These are phyloP conservation scores for Paramyrothecium roridum DNA, from an alignment of 2,329 filamentous ascomycete genomes.

Conservation along the genomic window DNA sequence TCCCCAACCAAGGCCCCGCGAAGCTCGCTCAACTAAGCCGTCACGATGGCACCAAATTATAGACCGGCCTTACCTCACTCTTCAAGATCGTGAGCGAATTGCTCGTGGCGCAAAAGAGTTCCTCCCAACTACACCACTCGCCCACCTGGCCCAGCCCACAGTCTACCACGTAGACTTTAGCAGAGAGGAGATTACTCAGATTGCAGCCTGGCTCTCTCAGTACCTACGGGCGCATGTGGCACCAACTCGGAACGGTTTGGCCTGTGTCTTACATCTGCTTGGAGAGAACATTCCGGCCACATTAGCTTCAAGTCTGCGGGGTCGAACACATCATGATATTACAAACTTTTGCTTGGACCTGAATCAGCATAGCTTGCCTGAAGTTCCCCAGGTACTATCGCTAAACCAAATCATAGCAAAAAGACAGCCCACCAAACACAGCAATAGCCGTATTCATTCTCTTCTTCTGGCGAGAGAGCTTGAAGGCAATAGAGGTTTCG, in stretches of 20 bases:
- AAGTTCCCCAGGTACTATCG: constrained; percentile 17
- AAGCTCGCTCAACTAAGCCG: no score
- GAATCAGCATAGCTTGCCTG: neutral
- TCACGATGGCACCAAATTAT: no score
- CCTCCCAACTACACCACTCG: constrained; percentile 1
- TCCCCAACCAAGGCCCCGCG: no score
- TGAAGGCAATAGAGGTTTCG: constrained; percentile 39
- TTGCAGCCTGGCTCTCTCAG: constrained; percentile 8
- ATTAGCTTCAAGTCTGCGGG: no score
- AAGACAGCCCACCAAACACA: constrained; percentile 1
- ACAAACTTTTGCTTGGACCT: neutral
- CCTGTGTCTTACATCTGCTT: no score
- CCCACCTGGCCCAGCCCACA: constrained; percentile 6
- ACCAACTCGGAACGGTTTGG: no score
- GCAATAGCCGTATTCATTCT: constrained; percentile 27
- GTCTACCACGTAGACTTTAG: constrained; percentile 46
- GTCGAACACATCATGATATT: constrained; percentile 1
- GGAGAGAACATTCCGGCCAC: no score
- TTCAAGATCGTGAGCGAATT: constrained; percentile 22
- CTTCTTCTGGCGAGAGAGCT: constrained; percentile 49
- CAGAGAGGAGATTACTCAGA: constrained; percentile 28
- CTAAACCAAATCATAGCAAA: constrained; percentile 9
- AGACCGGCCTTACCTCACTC: constrained; percentile 1
- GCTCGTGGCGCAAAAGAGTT: constrained; percentile 13
- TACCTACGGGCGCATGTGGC: neutral